phyloP scores from a whole-genome alignment of 306 rosid genomes.

The Gillenia trifoliata region DNA sequence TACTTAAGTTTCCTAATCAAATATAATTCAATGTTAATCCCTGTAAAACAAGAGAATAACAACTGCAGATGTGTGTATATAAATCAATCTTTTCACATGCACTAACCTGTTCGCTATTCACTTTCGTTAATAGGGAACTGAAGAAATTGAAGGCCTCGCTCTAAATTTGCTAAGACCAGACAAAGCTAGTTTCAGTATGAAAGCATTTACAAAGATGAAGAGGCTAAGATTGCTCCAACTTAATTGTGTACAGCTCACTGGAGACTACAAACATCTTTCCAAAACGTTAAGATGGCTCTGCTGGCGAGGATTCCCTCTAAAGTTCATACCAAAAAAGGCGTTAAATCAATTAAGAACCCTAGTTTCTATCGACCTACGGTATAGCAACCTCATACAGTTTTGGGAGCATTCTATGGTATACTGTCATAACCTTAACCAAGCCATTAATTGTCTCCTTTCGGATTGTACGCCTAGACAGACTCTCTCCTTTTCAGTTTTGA shows the following conservation, averaged over 20 bases:
- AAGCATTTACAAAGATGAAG: slow-evolving; percentile 34
- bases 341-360: slow-evolving; percentile 13
- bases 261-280: slow-evolving; percentile 32
- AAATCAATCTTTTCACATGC: not conserved
- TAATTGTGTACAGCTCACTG: slow-evolving; percentile 10
- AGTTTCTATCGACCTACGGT: slow-evolving; percentile 30
- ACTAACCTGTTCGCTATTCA: not conserved
- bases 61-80: not conserved
- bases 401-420: slow-evolving; percentile 39
- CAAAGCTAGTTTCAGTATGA: not conserved
- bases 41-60: not conserved
- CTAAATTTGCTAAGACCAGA: slow-evolving; percentile 1
- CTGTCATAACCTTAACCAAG: not conserved
- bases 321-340: not conserved
- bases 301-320: slow-evolving; percentile 9
- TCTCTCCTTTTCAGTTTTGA: not conserved
- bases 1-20: not conserved
- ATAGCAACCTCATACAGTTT: slow-evolving; percentile 29
- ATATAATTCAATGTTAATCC: no score
- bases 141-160: slow-evolving; percentile 13
- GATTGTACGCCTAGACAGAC: not conserved
- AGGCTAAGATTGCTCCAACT: slow-evolving; percentile 40
- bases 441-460: no score
- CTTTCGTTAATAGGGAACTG: slow-evolving; percentile 11
- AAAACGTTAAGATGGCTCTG: not conserved